Conservation (phyloP, 306 rosid species). For the Prunus dulcis region DNA sequence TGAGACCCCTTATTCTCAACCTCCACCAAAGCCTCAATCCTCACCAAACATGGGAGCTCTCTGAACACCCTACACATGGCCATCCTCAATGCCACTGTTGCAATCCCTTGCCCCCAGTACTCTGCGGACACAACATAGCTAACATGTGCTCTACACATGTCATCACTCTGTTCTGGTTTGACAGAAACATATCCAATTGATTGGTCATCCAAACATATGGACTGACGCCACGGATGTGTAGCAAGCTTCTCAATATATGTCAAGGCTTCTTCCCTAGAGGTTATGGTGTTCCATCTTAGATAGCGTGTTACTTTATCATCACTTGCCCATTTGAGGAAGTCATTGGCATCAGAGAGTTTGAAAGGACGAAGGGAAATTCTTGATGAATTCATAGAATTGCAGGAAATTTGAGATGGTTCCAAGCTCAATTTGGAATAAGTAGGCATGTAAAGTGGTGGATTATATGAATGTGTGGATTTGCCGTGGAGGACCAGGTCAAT, state of each 20-base stretch:
- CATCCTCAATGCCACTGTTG: conserved; percentile 35
- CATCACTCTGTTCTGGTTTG: conserved; percentile 26
- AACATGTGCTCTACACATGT: conserved; percentile 36
- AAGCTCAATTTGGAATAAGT: not conserved
- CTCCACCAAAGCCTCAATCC: conserved; percentile 54
- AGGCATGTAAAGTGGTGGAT: not conserved
- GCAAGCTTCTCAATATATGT: conserved; percentile 33
- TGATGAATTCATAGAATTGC: conserved; percentile 4
- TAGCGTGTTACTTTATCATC: conserved; percentile 35
- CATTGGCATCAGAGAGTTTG: conserved; percentile 31
- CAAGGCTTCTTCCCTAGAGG: conserved; percentile 40
- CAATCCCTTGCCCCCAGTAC: conserved; percentile 55
- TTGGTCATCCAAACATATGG: conserved; percentile 34
- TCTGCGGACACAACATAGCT: conserved; percentile 43
- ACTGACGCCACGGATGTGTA: conserved; percentile 53
- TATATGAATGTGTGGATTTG: not conserved
- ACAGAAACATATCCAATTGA: conserved; percentile 33
- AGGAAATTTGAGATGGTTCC: not conserved
- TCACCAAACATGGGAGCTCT: conserved; percentile 32
- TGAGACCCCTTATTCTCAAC: conserved; percentile 49
- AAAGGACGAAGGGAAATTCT: conserved; percentile 33
- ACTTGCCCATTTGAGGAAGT: conserved; percentile 35
- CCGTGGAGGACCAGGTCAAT: not conserved
- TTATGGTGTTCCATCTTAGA: conserved; percentile 33
- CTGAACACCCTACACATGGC: conserved; percentile 26